A percentile compares a stretch with the other conserved stretches of the same genome.
Evolutionary conservation across 345 rosid genomes (phyloP).

Genomic region (Heritiera fomes): DNA sequence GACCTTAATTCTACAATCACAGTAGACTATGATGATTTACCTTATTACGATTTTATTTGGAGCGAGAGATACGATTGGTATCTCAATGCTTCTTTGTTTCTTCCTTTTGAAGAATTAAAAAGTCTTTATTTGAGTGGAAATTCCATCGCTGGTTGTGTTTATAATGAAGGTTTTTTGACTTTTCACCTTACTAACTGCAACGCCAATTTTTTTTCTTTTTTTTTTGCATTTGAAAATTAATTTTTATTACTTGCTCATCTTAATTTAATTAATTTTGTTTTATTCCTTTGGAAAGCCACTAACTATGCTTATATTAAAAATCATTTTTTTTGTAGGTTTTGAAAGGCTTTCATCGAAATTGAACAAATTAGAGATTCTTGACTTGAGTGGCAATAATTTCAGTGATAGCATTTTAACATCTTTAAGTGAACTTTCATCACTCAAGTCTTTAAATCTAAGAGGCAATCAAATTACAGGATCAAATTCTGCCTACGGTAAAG

Average conservation of each 20-base stretch:
- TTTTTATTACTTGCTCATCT: not conserved
- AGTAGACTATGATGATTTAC: not conserved
- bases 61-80: not conserved
- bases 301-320: not conserved
- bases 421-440: not conserved
- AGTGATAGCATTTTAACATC: not conserved
- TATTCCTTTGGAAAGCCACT: not conserved
- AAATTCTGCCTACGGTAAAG: not conserved
- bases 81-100: slow-evolving; percentile 15
- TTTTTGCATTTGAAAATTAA: too few relatives aligned
- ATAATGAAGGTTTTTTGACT: not conserved
- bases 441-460: too few relatives aligned
- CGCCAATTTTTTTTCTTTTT: too few relatives aligned
- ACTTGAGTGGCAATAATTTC: not conserved
- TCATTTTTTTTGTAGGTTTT: not conserved
- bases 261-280: not conserved
- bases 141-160: not conserved
- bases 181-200: not conserved
- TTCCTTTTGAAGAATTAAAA: slow-evolving; percentile 10
- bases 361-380: not conserved
- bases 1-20: not conserved
- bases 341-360: not conserved
- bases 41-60: too few relatives aligned
- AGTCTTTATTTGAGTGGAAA: not conserved
- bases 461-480: not conserved